Evolutionary conservation across 1,284 basidiomycete genomes (phyloP), one percentile per base, ranked within the genome.

Genomic region (Ustilago esculenta): DNA sequence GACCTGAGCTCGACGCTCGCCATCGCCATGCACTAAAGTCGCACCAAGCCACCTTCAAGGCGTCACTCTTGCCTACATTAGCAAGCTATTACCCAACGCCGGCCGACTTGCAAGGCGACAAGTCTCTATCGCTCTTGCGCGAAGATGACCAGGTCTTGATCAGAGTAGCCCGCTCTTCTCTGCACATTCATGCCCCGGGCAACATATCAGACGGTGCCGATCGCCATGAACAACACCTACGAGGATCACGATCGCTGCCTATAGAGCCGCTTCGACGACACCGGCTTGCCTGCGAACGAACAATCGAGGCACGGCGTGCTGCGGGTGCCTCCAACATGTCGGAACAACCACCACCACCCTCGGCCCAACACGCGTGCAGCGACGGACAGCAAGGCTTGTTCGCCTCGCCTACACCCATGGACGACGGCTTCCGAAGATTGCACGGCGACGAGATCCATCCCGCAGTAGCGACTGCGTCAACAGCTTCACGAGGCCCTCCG

Each of bases 351-450:
- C 11, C 47, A 36, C 17, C 49, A 3, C 20, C 49, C 6, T 23
- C 36, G 6, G 11, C 45, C 29, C 17, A 5, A 1, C 39, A 30
- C 20, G 27, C 17, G 8, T 4, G 20, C 17, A 12, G 17, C 34
- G 43, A 39, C 29, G 33, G 14, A 11, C 20, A 41, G 10, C 37
- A 53, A 10, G 27, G 8, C 52, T 8, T 55, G 30, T 55, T 63
- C 21, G 39, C 59, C 24, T 63, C 59, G n/a, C 59, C 59, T n/a
- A 51, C 47, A 1, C 24, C 52, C 30, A 55, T 63, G 47, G 48
- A 63, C 20, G 34, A 25, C 24, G 43, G 41, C 27, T 63, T 51
- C 30, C 52, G 30, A 6, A 33, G 25, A 15, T 15, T 8, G 39
- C 24, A 44, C n/a, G 18, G n/a, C 17, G 34, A 30, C 18, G 33